Conservation (phyloP, 192 early-diverging fungal genomes). For the Backusella psychrophila region DNA sequence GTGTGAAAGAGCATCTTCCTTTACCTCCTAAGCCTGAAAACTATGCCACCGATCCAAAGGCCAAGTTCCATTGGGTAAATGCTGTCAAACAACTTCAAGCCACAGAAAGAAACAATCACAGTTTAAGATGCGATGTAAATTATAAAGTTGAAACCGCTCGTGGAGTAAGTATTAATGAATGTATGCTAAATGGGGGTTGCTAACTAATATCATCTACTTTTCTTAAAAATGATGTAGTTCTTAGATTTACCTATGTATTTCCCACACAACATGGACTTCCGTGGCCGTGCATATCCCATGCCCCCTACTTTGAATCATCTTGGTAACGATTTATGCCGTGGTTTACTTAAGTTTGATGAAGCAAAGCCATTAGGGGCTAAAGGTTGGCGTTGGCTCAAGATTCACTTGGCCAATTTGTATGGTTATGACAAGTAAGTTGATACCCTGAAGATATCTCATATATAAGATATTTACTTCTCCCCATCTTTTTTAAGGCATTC, state of each 20-base stretch:
- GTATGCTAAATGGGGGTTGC: not conserved
- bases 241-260: slow-evolving; percentile 89
- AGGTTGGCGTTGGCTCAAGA: slow-evolving; percentile 91
- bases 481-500: slow-evolving; percentile 48
- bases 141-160: slow-evolving; percentile 95
- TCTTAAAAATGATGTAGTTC: slow-evolving; percentile 55
- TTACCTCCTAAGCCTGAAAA: slow-evolving; percentile 63
- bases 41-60: slow-evolving; percentile 57
- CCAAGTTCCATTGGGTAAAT: slow-evolving; percentile 52
- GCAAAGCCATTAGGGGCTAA: slow-evolving; percentile 74
- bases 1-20: slow-evolving; percentile 34
- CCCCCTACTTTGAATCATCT: slow-evolving; percentile 95
- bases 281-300: slow-evolving; percentile 96
- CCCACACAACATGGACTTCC: slow-evolving; percentile 97
- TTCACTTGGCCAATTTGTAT: slow-evolving; percentile 90
- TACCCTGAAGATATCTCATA: not conserved
- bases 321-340: slow-evolving; percentile 94
- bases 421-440: slow-evolving; percentile 80
- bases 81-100: slow-evolving; percentile 56
- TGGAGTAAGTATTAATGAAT: slow-evolving; percentile 54
- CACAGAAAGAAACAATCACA: slow-evolving; percentile 73
- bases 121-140: slow-evolving; percentile 87
- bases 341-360: slow-evolving; percentile 82
- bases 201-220: not conserved
- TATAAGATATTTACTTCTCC: not conserved